Conservation (phyloP, 1,139 yeast species). For the Yamadazyma jaroonii region DNA sequence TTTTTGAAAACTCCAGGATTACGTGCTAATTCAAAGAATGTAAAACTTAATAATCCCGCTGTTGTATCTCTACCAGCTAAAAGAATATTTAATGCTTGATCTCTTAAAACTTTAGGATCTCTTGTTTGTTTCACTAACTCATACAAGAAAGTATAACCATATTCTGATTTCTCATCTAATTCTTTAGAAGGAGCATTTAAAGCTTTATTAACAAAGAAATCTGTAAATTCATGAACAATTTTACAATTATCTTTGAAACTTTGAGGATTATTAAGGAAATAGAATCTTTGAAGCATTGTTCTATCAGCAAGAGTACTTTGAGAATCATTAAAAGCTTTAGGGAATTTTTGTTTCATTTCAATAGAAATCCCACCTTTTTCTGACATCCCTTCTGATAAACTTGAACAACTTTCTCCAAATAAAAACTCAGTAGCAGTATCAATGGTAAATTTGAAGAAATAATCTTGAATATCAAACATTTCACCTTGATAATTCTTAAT, state of each 20-base stretch:
- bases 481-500: conserved; percentile 24
- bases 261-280: conserved; percentile 28
- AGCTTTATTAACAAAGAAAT: conserved; percentile 26
- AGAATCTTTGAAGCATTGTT: conserved; percentile 31
- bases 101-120: conserved; percentile 47
- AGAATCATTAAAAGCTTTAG: conserved; percentile 39
- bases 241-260: conserved; percentile 29
- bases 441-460: conserved; percentile 47
- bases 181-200: conserved; percentile 27
- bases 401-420: conserved; percentile 50
- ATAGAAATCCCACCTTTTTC: conserved; percentile 6
- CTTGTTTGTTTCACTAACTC: conserved; percentile 51
- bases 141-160: conserved; percentile 49
- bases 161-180: conserved; percentile 28
- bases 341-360: conserved; percentile 29
- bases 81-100: conserved; percentile 50
- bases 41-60: conserved; percentile 50
- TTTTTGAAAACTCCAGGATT: conserved; percentile 38
- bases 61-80: conserved; percentile 61
- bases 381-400: conserved; percentile 30
- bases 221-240: conserved; percentile 33
- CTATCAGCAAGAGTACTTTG: conserved; percentile 37
- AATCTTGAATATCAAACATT: conserved; percentile 42
- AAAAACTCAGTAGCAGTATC: conserved; percentile 59
- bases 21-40: conserved; percentile 44